Evolutionary conservation across 306 rosid genomes (phyloP).

Genomic region (Carpinus viminea): DNA sequence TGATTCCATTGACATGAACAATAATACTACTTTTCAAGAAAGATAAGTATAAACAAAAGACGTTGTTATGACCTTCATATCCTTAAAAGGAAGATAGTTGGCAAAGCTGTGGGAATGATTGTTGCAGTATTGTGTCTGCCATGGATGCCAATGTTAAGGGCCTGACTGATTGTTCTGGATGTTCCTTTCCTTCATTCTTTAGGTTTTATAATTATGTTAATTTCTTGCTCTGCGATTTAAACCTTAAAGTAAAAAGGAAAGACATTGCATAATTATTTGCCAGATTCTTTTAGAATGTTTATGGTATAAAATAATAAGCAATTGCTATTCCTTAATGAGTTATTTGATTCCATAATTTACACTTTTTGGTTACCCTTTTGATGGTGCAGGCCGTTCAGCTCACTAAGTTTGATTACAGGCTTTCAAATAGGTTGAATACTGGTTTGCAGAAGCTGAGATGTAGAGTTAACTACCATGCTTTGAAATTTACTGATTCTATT

Average conservation of each 20-base stretch:
- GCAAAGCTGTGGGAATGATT: neutral
- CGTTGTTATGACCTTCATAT: neutral
- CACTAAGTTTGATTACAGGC: constrained; percentile 90
- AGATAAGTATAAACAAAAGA: neutral
- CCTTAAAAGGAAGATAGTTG: neutral
- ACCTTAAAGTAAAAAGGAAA: neutral
- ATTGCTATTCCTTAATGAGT: neutral
- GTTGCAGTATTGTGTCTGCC: neutral
- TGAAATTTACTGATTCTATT: constrained; percentile 66
- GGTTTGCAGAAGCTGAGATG: constrained; percentile 83
- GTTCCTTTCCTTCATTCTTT: neutral
- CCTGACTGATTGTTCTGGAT: neutral
- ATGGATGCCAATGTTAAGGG: neutral
- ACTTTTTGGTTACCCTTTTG: constrained; percentile 8
- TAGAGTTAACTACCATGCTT: constrained; percentile 84
- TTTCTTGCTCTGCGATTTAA: neutral
- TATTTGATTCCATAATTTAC: constrained; percentile 17
- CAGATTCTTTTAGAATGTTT: neutral
- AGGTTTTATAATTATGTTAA: neutral
- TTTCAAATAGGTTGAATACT: constrained; percentile 65
- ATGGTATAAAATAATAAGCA: neutral
- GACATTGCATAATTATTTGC: neutral
- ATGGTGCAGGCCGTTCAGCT: constrained; percentile 72
- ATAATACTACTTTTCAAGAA: neutral
- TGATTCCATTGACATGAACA: neutral